Evolutionary conservation across 192 early-diverging fungal species (phyloP), one percentile per base, ranked within the genome.

Genomic region (Rhizoclosmatium globosum): DNA sequence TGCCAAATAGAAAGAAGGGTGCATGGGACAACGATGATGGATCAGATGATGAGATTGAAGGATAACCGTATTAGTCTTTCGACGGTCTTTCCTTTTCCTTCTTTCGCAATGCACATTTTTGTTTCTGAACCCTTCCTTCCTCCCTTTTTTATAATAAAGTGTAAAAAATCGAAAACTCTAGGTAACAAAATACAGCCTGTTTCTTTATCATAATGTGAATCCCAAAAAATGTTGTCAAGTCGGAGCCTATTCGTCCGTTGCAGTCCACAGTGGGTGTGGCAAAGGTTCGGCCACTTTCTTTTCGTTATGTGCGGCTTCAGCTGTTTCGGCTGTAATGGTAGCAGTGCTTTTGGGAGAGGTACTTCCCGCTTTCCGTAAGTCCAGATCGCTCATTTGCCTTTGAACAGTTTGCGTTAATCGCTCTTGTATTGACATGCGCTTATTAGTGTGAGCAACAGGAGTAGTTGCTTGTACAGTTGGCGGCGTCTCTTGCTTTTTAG

Each of bases 351-450:
- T 31, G 31, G 31, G 31, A 31, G 31, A 31, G 31, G 31, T 31
- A 31, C 31, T 31, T 31, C 31, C 31, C 31, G 31, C 31, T 31
- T 31, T 31, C 31, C 31, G 31, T 31, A 74, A 62, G 43, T 74
- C 59, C 57, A 74, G n/a, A n/a, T 74, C 61, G 44, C 72, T 74
- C 72, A 74, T 74, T 60, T 74, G 56, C 21, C 59, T n/a, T 43
- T 74, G 58, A 7, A 74, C 72, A 53, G 72, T 74, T 43, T 64
- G 38, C 2, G 72, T 59, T 9, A 74, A 43, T 39, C 72, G 19
- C 60, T 74, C 72, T 19, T 74, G 72, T 13, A 74, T 21, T 13
- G 45, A 23, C 19, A 64, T 43, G 9, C 66, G 62, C 62, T 11
- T 64, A 23, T 21, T 21, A 64, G 62, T 17, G 6, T 11, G 0